Evolutionary conservation across 257 asterid genomes (phyloP).

Genomic region (Prunella vulgaris): DNA sequence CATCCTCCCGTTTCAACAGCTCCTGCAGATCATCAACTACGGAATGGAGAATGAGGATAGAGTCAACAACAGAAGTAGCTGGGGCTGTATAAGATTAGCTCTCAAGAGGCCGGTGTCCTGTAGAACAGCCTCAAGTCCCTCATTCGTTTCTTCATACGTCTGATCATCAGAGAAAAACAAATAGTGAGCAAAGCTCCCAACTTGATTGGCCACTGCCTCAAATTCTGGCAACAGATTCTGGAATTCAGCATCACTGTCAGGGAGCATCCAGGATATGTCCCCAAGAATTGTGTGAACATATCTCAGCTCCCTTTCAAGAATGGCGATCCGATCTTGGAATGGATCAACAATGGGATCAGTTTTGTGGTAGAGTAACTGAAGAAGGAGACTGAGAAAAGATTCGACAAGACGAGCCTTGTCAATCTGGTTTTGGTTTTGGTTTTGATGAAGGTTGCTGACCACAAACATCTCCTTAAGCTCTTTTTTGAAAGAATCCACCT

Average conservation of each 20-base stretch:
- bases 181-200: background rate
- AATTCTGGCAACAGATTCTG: background rate
- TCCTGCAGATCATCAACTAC: background rate
- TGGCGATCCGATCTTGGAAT: background rate
- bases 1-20: background rate
- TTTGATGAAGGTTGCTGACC: background rate
- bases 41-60: background rate
- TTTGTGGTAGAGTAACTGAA: background rate
- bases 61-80: background rate
- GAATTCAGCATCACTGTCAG: background rate
- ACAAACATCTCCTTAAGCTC: background rate
- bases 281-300: conserved; percentile 5
- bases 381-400: background rate
- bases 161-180: background rate
- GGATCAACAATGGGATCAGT: background rate
- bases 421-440: background rate
- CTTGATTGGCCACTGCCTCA: background rate
- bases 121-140: too few species aligned
- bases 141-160: too few species aligned
- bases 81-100: background rate
- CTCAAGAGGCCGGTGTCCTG: background rate
- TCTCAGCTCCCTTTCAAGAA: background rate
- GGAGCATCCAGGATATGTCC: background rate
- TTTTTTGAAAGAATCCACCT: background rate
- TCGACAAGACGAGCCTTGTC: background rate